A percentile compares a stretch with the other conserved stretches of the same genome.
Evolutionary conservation across 2,329 filamentous ascomycete species (phyloP).

Genomic region (Apiospora pterosperma): DNA sequence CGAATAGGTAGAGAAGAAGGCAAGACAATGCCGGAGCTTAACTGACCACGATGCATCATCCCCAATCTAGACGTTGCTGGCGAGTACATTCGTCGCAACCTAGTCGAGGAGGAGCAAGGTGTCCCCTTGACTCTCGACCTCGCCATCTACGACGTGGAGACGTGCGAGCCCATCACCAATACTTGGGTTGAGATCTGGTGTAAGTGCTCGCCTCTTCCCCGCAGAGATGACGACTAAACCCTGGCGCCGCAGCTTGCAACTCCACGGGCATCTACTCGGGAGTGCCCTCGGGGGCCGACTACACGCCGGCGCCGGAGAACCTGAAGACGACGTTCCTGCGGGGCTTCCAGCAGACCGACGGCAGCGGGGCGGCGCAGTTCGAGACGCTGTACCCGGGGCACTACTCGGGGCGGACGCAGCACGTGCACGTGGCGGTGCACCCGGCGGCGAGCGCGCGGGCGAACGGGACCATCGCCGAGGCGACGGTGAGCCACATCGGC

Average conservation of each 20-base stretch:
- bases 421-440: conserved; percentile 49
- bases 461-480: conserved; percentile 47
- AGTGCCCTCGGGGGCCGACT: conserved; percentile 38
- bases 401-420: conserved; percentile 40
- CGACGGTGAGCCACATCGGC: conserved; percentile 56
- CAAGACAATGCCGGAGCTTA: not conserved
- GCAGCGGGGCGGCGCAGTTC: conserved; percentile 39
- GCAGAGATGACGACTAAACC: not conserved
- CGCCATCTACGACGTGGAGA: conserved; percentile 51
- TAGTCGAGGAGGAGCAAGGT: conserved; percentile 45
- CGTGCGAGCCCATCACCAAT: conserved; percentile 47
- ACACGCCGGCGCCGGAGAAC: conserved; percentile 35
- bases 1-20: not conserved
- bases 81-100: conserved; percentile 45
- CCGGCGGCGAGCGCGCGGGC: conserved; percentile 28
- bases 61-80: conserved; percentile 40
- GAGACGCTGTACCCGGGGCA: conserved; percentile 41
- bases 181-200: conserved; percentile 51
- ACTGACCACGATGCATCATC: not conserved
- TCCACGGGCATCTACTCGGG: conserved; percentile 47
- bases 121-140: conserved; percentile 47
- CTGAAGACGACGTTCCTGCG: conserved; percentile 38
- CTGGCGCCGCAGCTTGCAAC: conserved; percentile 25
- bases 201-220: not conserved
- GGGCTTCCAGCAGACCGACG: conserved; percentile 36